These are phyloP conservation scores for Zygnema cylindricum DNA, from an alignment of 139 green algal genomes.

Conservation along the genomic window DNA sequence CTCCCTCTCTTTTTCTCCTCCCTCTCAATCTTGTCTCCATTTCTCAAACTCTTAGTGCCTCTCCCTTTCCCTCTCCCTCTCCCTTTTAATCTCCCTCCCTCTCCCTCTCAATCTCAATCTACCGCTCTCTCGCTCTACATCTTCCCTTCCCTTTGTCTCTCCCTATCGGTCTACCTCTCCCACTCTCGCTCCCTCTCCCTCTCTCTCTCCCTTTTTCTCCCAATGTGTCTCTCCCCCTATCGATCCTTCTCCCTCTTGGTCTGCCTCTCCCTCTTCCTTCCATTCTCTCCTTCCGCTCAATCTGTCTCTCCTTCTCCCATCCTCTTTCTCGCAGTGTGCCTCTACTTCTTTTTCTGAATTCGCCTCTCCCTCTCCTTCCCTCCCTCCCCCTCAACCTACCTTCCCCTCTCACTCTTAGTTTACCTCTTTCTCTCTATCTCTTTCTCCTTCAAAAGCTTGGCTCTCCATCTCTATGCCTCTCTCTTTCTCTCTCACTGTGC, in stretches of 20 bases:
- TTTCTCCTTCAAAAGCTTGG: background rate
- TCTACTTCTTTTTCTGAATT: background rate
- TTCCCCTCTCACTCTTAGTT: too few relatives aligned
- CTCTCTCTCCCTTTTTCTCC: background rate
- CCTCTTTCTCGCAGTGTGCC: background rate
- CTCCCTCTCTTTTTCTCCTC: background rate
- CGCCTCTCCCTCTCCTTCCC: background rate
- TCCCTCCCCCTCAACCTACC: background rate
- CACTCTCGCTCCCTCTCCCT: background rate
- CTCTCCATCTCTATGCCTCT: background rate
- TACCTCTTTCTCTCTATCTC: too few relatives aligned
- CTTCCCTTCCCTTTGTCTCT: background rate
- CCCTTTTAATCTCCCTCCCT: background rate
- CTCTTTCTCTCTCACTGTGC: background rate
- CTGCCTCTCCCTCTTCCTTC: background rate
- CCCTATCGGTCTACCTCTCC: background rate
- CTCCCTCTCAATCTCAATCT: background rate
- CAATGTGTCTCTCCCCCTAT: background rate
- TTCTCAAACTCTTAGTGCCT: background rate
- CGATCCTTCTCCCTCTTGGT: background rate
- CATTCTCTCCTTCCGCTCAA: background rate
- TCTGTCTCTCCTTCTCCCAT: background rate
- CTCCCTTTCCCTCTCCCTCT: background rate
- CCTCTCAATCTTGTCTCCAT: background rate
- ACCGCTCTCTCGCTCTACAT: background rate